A percentile compares a stretch with the other conserved stretches of the same genome.
Conservation (phyloP, 805 yeast species). For the Zygosaccharomyces bisporus region DNA sequence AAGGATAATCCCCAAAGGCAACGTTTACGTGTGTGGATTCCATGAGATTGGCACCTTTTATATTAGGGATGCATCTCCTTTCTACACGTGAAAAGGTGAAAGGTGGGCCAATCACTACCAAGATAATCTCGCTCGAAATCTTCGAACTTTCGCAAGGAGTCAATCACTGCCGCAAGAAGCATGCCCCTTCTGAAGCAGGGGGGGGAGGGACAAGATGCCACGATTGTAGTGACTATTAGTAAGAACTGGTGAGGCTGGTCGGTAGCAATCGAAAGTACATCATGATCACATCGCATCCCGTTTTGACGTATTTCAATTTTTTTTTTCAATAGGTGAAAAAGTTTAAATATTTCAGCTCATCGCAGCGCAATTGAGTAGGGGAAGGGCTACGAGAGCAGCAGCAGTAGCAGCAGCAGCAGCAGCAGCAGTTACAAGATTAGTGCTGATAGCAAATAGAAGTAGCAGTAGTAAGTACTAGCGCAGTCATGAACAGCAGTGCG, state of each 20-base stretch:
- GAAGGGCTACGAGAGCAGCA: too few relatives aligned
- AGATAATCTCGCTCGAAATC: constrained; percentile 7
- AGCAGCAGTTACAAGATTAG: too few relatives aligned
- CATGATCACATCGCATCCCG: neutral
- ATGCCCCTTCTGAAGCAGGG: neutral
- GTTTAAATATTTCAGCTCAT: neutral
- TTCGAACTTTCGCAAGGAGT: neutral
- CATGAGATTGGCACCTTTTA: neutral
- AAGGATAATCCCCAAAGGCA: too few relatives aligned
- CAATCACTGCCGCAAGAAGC: neutral
- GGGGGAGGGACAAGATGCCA: neutral
- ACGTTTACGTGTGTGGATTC: too few relatives aligned
- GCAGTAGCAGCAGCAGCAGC: too few relatives aligned
- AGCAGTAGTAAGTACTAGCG: too few relatives aligned
- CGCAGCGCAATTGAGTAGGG: neutral
- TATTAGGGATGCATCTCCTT: neutral
- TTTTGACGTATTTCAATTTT: neutral
- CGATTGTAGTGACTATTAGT: neutral
- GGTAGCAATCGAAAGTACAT: neutral
- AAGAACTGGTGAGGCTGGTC: neutral
- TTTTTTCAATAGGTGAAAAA: neutral
- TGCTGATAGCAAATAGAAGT: too few relatives aligned
- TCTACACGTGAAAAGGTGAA: constrained; percentile 8
- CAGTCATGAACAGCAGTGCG: too few relatives aligned
- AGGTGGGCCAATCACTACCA: constrained; percentile 14